Evolutionary conservation across 192 early-diverging fungal species (phyloP).

Genomic region (Paraglomus occultum): DNA sequence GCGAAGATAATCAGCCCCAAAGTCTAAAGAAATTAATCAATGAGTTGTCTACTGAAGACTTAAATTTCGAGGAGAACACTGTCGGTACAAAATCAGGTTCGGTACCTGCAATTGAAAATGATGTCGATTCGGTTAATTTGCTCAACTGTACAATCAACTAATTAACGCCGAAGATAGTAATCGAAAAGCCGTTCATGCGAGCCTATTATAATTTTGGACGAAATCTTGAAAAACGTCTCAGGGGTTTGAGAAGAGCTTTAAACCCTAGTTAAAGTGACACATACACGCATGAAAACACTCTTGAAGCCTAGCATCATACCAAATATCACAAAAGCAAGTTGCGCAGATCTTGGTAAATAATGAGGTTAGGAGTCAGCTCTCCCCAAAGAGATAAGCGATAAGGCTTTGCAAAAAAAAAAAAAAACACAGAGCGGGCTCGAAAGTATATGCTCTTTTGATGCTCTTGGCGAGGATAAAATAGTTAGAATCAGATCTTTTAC

Average conservation of each 20-base stretch:
- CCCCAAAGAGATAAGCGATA: background rate
- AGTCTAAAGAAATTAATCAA: too few species aligned
- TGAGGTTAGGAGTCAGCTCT: constrained; percentile 7
- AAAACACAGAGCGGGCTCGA: background rate
- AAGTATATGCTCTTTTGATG: constrained; percentile 18
- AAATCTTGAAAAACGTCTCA: background rate
- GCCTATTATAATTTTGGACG: constrained; percentile 10
- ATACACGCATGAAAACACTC: too few species aligned
- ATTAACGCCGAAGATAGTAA: background rate
- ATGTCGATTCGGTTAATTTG: background rate
- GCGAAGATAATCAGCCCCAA: too few species aligned
- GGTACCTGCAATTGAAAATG: background rate
- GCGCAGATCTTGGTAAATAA: background rate
- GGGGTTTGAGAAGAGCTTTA: background rate
- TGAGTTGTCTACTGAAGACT: too few species aligned
- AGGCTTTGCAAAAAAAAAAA: background rate
- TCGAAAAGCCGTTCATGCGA: background rate
- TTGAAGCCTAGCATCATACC: too few species aligned
- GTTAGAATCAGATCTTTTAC: constrained; percentile 16
- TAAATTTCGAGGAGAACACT: too few species aligned
- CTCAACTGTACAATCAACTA: background rate
- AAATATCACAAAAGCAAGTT: background rate
- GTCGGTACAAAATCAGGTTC: background rate
- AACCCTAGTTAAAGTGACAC: too few species aligned
- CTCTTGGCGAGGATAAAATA: constrained; percentile 5